A percentile compares a stretch with the other conserved stretches of the same genome.
phyloP scores from a whole-genome alignment of 177 flowering plant genomes.

The Vitis hybrid region DNA sequence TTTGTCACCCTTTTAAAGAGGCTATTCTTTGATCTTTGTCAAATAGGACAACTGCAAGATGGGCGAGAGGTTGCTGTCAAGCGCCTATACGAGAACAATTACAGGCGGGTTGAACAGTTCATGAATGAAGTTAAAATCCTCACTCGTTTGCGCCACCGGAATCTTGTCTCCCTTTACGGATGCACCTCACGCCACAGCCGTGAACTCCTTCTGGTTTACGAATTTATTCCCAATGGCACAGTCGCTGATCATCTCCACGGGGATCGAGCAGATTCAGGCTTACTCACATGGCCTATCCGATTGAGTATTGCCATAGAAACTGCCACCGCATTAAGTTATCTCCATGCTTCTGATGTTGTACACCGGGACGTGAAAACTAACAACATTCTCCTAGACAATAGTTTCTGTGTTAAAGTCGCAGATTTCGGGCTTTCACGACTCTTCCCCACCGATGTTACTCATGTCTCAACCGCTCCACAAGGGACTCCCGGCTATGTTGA shows the following conservation, averaged over 20 bases:
- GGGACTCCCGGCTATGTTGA: too few relatives aligned
- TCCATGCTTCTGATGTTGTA: constrained; percentile 70
- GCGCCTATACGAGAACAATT: constrained; percentile 69
- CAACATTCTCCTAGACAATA: too few relatives aligned
- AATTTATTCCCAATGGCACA: constrained; percentile 70
- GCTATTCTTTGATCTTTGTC: background rate
- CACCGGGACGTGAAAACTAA: constrained; percentile 90
- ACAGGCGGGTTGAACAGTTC: constrained; percentile 63
- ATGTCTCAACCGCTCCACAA: too few relatives aligned
- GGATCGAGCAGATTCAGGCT: constrained; percentile 27
- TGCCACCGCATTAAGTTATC: constrained; percentile 70
- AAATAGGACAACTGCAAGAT: constrained; percentile 61
- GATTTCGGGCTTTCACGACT: too few relatives aligned
- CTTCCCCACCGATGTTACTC: too few relatives aligned
- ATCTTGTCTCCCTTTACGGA: constrained; percentile 76
- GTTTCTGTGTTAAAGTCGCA: too few relatives aligned
- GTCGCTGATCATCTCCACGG: constrained; percentile 82
- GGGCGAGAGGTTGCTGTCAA: constrained; percentile 86
- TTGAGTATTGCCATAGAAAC: constrained; percentile 74
- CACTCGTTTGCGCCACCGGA: constrained; percentile 54
- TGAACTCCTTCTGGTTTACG: constrained; percentile 84
- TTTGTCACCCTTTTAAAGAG: background rate
- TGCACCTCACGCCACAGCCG: constrained; percentile 73
- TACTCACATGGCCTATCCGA: constrained; percentile 61
- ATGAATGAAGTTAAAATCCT: constrained; percentile 73